Percentiles rank a stretch among this genome's conserved stretches.
These are phyloP conservation scores for Magnusiomyces tetraspermus DNA, from an alignment of 1,139 yeast genomes.

Conservation along the genomic window DNA sequence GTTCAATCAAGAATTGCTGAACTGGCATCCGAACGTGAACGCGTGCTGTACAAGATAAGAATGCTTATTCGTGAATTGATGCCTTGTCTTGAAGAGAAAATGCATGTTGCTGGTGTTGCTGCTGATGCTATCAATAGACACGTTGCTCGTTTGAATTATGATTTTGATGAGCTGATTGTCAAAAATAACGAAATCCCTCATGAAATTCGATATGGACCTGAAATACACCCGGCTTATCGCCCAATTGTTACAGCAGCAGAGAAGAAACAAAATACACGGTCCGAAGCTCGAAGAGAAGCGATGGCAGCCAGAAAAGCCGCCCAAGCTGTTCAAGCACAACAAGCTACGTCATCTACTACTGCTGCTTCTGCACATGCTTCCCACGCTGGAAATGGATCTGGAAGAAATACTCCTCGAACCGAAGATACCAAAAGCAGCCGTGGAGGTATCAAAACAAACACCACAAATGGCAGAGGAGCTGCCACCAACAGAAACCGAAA, in stretches of 20 bases:
- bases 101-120: conserved; percentile 94
- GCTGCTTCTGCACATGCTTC: neutral
- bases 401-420: conserved; percentile 13
- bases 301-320: conserved; percentile 73
- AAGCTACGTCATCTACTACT: conserved; percentile 4
- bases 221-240: conserved; percentile 84
- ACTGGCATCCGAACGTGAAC: conserved; percentile 29
- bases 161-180: conserved; percentile 58
- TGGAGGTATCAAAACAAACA: conserved; percentile 2
- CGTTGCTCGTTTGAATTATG: conserved; percentile 65
- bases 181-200: conserved; percentile 60
- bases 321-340: conserved; percentile 19
- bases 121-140: conserved; percentile 67
- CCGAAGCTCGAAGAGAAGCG: conserved; percentile 81
- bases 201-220: conserved; percentile 52
- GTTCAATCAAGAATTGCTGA: conserved; percentile 11
- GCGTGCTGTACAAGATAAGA: conserved; percentile 33
- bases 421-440: conserved; percentile 10
- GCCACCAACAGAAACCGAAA: conserved; percentile 10
- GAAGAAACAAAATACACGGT: conserved; percentile 25
- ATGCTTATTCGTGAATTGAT: conserved; percentile 50
- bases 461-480: conserved; percentile 11
- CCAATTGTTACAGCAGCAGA: conserved; percentile 22
- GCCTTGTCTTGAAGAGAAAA: conserved; percentile 92
- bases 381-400: neutral